Conservation (phyloP, 495 filamentous ascomycete species). For the Penicillium turbatum region DNA sequence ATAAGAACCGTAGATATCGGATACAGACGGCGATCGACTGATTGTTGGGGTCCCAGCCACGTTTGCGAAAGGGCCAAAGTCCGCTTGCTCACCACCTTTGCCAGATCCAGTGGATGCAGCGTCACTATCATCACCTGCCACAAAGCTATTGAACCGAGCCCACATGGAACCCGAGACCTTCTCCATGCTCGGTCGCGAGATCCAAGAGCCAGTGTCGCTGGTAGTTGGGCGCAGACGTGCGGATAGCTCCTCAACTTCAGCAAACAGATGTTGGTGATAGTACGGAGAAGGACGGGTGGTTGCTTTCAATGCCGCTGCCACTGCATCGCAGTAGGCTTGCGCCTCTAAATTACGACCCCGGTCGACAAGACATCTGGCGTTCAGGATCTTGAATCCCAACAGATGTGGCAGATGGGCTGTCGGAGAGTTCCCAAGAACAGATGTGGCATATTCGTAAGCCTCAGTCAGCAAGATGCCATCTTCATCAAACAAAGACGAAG, state of each 20-base stretch:
- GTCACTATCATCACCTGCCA: slow-evolving; percentile 83
- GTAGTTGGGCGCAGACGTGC: slow-evolving; percentile 79
- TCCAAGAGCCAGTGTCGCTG: slow-evolving; percentile 70
- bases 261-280: slow-evolving; percentile 68
- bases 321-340: slow-evolving; percentile 84
- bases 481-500: slow-evolving; percentile 66
- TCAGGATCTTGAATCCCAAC: slow-evolving; percentile 80
- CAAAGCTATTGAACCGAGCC: slow-evolving; percentile 89
- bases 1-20: slow-evolving; percentile 69
- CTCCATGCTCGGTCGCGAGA: slow-evolving; percentile 90
- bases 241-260: slow-evolving; percentile 75
- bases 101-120: slow-evolving; percentile 53
- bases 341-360: slow-evolving; percentile 77
- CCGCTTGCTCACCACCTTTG: slow-evolving; percentile 48
- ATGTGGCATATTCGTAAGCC: slow-evolving; percentile 82
- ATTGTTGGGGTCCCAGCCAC: slow-evolving; percentile 76
- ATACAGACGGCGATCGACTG: slow-evolving; percentile 71
- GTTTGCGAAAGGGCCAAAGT: slow-evolving; percentile 74
- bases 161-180: slow-evolving; percentile 85
- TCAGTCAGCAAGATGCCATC: slow-evolving; percentile 87
- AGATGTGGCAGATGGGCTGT: slow-evolving; percentile 72
- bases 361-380: slow-evolving; percentile 80
- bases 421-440: slow-evolving; percentile 55
- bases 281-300: slow-evolving; percentile 81
- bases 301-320: slow-evolving; percentile 70